phyloP scores from a whole-genome alignment of 352 stramenopile genomes.

The Elongisporangium undulatum region DNA sequence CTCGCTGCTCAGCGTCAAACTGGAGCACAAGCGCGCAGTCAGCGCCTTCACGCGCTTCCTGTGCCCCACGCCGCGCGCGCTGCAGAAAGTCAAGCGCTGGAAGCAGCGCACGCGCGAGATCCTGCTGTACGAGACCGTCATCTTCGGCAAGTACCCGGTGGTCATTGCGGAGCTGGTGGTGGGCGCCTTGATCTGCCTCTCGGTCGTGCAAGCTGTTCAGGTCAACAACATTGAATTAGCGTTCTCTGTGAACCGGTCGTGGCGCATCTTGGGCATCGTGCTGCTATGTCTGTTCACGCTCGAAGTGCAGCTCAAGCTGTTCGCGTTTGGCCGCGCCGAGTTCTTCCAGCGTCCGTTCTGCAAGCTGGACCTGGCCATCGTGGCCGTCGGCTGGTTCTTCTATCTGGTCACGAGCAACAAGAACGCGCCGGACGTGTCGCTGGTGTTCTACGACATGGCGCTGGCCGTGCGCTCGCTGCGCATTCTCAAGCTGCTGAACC shows the following conservation, averaged over 20 bases:
- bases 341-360: conserved; percentile 81
- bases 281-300: conserved; percentile 71
- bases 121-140: conserved; percentile 52
- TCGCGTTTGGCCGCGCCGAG: conserved; percentile 69
- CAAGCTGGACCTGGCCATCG: conserved; percentile 68
- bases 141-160: conserved; percentile 64
- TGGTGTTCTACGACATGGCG: conserved; percentile 76
- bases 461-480: conserved; percentile 71
- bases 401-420: conserved; percentile 68
- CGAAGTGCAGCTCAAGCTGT: conserved; percentile 72
- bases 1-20: conserved; percentile 66
- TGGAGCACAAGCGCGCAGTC: conserved; percentile 22
- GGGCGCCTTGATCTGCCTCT: conserved; percentile 68
- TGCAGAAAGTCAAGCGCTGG: conserved; percentile 47
- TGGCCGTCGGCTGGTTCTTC: conserved; percentile 73
- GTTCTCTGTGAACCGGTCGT: conserved; percentile 69
- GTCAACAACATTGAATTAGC: conserved; percentile 81
- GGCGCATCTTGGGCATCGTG: conserved; percentile 65
- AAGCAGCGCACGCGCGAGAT: conserved; percentile 44
- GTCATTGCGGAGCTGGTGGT: conserved; percentile 73
- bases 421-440: conserved; percentile 51
- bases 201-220: conserved; percentile 72
- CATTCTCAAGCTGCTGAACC: conserved; percentile 78
- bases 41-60: conserved; percentile 19
- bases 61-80: conserved; percentile 36